These are phyloP conservation scores for Candida maesae DNA, from an alignment of 805 yeast genomes.

Conservation along the genomic window DNA sequence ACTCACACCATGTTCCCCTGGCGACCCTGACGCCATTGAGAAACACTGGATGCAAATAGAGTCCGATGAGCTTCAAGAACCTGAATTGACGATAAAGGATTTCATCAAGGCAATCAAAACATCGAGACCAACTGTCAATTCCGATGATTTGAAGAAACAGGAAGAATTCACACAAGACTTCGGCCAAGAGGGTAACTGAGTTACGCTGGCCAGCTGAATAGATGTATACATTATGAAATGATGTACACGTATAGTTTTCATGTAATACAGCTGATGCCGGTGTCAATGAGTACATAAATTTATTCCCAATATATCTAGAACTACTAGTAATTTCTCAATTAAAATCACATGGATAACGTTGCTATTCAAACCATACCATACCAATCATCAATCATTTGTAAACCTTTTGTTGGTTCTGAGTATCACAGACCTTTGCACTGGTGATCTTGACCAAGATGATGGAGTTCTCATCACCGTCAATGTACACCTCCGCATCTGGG, in stretches of 20 bases:
- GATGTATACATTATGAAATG: too few species aligned
- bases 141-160: conserved; percentile 75
- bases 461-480: conserved; percentile 59
- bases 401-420: conserved; percentile 50
- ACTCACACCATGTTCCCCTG: conserved; percentile 94
- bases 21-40: conserved; percentile 81
- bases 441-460: conserved; percentile 62
- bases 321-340: too few species aligned
- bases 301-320: too few species aligned
- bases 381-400: too few species aligned
- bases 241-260: too few species aligned
- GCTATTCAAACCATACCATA: too few species aligned
- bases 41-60: conserved; percentile 92
- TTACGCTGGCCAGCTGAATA: not conserved
- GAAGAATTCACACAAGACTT: conserved; percentile 88
- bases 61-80: conserved; percentile 86
- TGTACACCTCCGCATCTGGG: conserved; percentile 68
- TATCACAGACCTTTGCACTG: conserved; percentile 76
- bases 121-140: conserved; percentile 93
- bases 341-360: too few species aligned
- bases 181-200: conserved; percentile 91
- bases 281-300: too few species aligned
- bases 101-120: conserved; percentile 88
- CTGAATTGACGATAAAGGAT: conserved; percentile 84
- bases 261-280: too few species aligned